A percentile compares a stretch with the other conserved stretches of the same genome.
These are phyloP conservation scores for Nakaseomyces bracarensis DNA, from an alignment of 1,139 yeast species.

Conservation along the genomic window DNA sequence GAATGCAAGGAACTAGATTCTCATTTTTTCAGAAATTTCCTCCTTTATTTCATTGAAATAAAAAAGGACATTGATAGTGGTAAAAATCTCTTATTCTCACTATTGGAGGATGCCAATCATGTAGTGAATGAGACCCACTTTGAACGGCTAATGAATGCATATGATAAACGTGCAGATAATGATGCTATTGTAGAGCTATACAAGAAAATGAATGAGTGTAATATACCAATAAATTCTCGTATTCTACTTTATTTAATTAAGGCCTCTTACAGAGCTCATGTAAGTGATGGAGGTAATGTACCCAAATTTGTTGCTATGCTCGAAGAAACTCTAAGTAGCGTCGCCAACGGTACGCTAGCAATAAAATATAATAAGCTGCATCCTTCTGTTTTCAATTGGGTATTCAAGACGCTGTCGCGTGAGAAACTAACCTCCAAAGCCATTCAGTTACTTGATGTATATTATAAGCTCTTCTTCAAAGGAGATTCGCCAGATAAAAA, in stretches of 20 bases:
- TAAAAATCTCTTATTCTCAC: slow-evolving; percentile 17
- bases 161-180: slow-evolving; percentile 16
- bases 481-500: slow-evolving; percentile 17
- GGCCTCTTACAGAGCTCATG: slow-evolving; percentile 38
- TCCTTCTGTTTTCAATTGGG: slow-evolving; percentile 32
- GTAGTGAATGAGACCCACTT: slow-evolving; percentile 27
- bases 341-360: slow-evolving; percentile 21
- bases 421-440: slow-evolving; percentile 31
- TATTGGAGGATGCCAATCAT: slow-evolving; percentile 15
- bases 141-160: slow-evolving; percentile 30
- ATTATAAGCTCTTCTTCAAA: slow-evolving; percentile 23
- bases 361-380: slow-evolving; percentile 23
- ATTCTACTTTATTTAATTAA: slow-evolving; percentile 39
- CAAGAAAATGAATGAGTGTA: slow-evolving; percentile 36
- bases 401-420: slow-evolving; percentile 28
- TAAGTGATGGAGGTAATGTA: slow-evolving; percentile 24
- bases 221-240: slow-evolving; percentile 33
- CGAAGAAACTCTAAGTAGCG: slow-evolving; percentile 27
- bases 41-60: slow-evolving; percentile 16
- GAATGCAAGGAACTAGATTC: slow-evolving; percentile 14
- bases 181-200: slow-evolving; percentile 32
- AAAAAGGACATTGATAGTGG: slow-evolving; percentile 21
- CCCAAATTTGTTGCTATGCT: slow-evolving; percentile 27
- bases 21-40: slow-evolving; percentile 20
- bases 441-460: slow-evolving; percentile 27